These are phyloP conservation scores for Ophiostoma sp. DNA, from an alignment of 2,329 filamentous ascomycete genomes.

Conservation along the genomic window DNA sequence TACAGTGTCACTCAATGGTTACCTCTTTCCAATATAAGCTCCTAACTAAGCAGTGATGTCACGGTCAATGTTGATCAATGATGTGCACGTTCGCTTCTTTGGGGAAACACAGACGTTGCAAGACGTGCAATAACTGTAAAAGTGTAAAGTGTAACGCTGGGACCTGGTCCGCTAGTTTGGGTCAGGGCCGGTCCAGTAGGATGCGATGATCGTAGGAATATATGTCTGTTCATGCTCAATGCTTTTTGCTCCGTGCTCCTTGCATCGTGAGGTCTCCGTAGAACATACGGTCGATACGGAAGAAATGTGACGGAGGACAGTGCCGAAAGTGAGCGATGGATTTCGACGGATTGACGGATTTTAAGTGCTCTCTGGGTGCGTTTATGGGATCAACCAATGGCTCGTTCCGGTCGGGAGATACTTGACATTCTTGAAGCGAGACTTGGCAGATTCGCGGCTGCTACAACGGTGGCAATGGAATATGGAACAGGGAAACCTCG, in stretches of 20 bases:
- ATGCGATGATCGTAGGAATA: too few relatives aligned
- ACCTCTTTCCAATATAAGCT: background rate
- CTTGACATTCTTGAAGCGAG: slow-evolving; percentile 1
- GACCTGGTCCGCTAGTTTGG: background rate
- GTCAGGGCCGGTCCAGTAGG: background rate
- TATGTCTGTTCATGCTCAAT: background rate
- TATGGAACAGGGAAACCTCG: background rate
- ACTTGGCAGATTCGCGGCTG: background rate
- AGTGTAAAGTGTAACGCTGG: background rate
- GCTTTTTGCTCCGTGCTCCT: background rate
- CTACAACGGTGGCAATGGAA: background rate
- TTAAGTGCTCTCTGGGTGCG: background rate
- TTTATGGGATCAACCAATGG: background rate
- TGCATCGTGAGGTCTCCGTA: background rate
- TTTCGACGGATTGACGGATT: background rate
- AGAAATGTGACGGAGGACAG: background rate
- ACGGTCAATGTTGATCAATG: background rate
- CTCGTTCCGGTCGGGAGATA: background rate
- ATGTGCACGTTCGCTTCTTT: background rate
- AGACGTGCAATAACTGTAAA: too few relatives aligned
- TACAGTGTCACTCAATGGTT: background rate
- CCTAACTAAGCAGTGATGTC: background rate
- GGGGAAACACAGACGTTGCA: background rate
- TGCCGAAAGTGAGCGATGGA: background rate
- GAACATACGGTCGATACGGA: background rate